Evolutionary conservation across 2,329 filamentous ascomycete genomes (phyloP).

Genomic region (Calonectria leucothoes): DNA sequence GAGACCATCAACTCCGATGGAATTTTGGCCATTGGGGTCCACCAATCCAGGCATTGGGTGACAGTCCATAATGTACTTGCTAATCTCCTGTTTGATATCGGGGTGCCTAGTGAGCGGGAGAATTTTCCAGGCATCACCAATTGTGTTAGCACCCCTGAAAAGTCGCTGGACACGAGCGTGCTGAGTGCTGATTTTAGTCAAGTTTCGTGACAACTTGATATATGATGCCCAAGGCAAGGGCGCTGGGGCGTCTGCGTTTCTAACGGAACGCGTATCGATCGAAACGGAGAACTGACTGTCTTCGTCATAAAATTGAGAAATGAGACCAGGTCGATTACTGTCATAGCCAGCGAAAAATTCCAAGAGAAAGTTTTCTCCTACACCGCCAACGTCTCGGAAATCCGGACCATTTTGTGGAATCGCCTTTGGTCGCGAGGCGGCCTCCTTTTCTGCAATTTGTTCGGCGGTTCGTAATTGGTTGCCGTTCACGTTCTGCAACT

Average conservation of each 20-base stretch:
- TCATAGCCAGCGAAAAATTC: conserved; percentile 83
- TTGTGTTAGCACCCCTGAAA: conserved; percentile 72
- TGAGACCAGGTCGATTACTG: conserved; percentile 72
- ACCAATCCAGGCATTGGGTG: conserved; percentile 77
- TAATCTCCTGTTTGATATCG: conserved; percentile 71
- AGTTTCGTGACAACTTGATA: conserved; percentile 81
- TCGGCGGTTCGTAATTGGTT: conserved; percentile 78
- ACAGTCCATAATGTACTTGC: conserved; percentile 87
- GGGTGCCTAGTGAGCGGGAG: conserved; percentile 83
- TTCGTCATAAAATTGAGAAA: conserved; percentile 79
- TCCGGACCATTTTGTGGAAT: conserved; percentile 73
- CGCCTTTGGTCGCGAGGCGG: conserved; percentile 64
- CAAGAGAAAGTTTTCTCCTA: conserved; percentile 81
- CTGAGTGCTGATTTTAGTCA: conserved; percentile 74
- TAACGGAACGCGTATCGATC: conserved; percentile 72
- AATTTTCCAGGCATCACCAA: conserved; percentile 75
- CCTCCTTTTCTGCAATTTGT: conserved; percentile 69
- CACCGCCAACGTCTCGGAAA: conserved; percentile 79
- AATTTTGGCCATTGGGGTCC: conserved; percentile 74
- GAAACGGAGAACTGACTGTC: conserved; percentile 80
- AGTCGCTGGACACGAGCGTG: conserved; percentile 73
- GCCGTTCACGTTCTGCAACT: conserved; percentile 81
- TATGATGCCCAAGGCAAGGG: conserved; percentile 78
- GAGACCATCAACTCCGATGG: conserved; percentile 79
- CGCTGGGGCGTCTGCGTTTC: conserved; percentile 54